Evolutionary conservation across 495 filamentous ascomycete species (phyloP).

Genomic region (Emericellopsis terricola): DNA sequence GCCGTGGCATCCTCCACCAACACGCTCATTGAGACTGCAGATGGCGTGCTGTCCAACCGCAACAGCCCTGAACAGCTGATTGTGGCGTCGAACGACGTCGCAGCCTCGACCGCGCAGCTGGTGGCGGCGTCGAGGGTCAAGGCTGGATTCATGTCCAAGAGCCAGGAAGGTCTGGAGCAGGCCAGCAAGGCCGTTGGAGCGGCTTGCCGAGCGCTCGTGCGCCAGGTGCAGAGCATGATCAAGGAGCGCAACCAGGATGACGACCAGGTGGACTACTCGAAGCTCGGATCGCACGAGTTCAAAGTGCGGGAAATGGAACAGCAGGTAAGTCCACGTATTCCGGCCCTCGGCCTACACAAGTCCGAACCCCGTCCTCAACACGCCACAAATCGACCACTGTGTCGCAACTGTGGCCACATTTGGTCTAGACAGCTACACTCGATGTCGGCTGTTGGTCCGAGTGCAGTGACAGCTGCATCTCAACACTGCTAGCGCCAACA

Average conservation of each 20-base stretch:
- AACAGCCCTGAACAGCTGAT: conserved; percentile 95
- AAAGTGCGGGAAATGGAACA: conserved; percentile 99
- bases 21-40: conserved; percentile 90
- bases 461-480: too few species aligned
- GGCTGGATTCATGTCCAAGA: conserved; percentile 94
- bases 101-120: conserved; percentile 86
- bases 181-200: conserved; percentile 85
- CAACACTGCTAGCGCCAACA: too few species aligned
- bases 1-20: conserved; percentile 86
- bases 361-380: neutral
- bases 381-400: conserved; percentile 5
- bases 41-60: conserved; percentile 79
- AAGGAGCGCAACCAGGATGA: conserved; percentile 65
- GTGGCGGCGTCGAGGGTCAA: conserved; percentile 92
- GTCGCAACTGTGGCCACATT: too few species aligned
- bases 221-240: conserved; percentile 91
- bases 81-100: conserved; percentile 91
- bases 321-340: conserved; percentile 74
- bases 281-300: conserved; percentile 83
- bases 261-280: conserved; percentile 74
- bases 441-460: too few species aligned
- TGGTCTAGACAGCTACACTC: too few species aligned
- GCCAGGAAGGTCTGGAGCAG: conserved; percentile 74
- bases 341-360: too few species aligned
- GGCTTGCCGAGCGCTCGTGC: conserved; percentile 72